Base-by-base conservation (phyloP, 805 yeast genomes). In the Yarrowia sp. region DNA sequence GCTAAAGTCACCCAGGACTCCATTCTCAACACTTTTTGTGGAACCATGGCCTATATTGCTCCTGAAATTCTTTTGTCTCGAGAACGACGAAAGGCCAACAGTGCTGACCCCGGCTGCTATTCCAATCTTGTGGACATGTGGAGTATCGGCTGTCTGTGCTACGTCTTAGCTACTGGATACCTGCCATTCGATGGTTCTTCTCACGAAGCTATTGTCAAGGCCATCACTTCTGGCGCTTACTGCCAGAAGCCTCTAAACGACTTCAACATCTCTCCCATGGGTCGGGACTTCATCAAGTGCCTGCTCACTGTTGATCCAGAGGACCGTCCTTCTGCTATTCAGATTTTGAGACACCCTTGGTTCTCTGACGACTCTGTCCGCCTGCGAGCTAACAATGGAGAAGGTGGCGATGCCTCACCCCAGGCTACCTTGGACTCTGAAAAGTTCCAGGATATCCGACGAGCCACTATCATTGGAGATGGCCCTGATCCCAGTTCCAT, bases 1-100 rank as follows among this genome's bases (percentile, higher is more conserved):
- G 99, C 99, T 0, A 95, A 95, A 75, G 86, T 91, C 28, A 86
- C 92, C 67, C 95, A 88, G 66, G 88, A 92, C 10, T 85, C 96
- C 1, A 85, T 89, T 67, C 87, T 95, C 89, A 92, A 91, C 74
- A 93, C 99, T 0, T 95, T 95, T 71, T 95, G 99, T 77, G 99
- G 99, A 1, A 95, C 99, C 0, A 75, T 95, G 68, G 98, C 98
- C 1, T 95, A 95, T 71, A 88, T 95, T 58, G 99, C 99, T 0
- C 99, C 99, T 0, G 99, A 95, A 74, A 91, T 95, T 8, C 77
- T 86, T 38, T 77, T 77, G 30, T 82, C 81, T 14, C 76, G 79
- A 65, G 58, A 65, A 41, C 36, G 44, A 28, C 61, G 66, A 26
- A 41, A 63, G 14, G 62, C 67, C 26, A 62, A 62, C 69, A 21